Evolutionary conservation across 345 rosid species (phyloP), one percentile per base, ranked within the genome.

Genomic region (Dovyalis caffra): DNA sequence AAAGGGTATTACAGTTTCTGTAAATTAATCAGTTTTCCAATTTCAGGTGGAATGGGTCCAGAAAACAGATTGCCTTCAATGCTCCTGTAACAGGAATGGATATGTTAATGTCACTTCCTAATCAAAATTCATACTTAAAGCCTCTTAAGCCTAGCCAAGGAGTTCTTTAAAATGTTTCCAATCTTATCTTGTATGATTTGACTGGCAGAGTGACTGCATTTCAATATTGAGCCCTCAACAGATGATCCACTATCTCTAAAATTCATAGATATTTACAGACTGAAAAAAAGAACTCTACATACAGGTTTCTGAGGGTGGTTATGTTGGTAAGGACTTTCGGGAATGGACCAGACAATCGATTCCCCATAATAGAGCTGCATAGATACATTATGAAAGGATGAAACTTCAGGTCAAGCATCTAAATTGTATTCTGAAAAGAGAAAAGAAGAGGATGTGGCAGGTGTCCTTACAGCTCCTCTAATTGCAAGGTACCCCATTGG

Each of bases 291-390:
- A 66, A 62, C 9, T 38, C 20, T 56, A 81, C 94, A 61, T 94
- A 94, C 98, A 94, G 63, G 86, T 87, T 94, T 75, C 43, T 81
- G 72, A 92, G 91, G 38, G 85, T 80, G 64, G 86, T 85, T 74
- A 94, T 85, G 69, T 79, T 82, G 67, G 94, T 88, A 68, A 94
- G 79, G 69, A 83, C 91, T 79, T 71, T 86, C 3, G 98, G 98
- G 71, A 94, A 94, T 53, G 96, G 85, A 68, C 97, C 98, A 20
- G 96, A 88, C 77, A 94, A 74, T 70, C 80, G 81, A 74, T 92
- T 94, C 79, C 98, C 98, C 98, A 94, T 94, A 38, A 94, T 76
- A 69, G 87, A 90, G 81, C 98, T 92, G 86, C 83, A 75, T 35
- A 45, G 37, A 7, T 29, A 28, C 72, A 35, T 29, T 32, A 57